These are phyloP conservation scores for Extremus antarcticus DNA, from an alignment of 495 filamentous ascomycete species.

Conservation along the genomic window DNA sequence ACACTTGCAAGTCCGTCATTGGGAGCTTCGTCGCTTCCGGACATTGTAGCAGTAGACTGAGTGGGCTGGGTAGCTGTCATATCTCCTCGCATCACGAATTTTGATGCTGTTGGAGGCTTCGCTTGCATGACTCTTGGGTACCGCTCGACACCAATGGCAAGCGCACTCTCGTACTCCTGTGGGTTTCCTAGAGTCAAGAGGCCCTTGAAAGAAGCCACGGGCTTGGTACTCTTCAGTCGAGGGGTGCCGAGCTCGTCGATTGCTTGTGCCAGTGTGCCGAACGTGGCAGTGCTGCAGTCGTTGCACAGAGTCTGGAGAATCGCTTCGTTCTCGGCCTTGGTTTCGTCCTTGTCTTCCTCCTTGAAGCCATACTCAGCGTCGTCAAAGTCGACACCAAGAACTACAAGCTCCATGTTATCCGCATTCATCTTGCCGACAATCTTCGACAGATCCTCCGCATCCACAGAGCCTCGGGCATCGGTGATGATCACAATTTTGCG, in stretches of 20 bases:
- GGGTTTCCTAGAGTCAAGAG: slow-evolving; percentile 70
- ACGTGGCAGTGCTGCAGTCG: slow-evolving; percentile 56
- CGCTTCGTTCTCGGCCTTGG: slow-evolving; percentile 47
- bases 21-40: slow-evolving; percentile 33
- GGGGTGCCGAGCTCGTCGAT: slow-evolving; percentile 67
- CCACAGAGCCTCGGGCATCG: slow-evolving; percentile 60
- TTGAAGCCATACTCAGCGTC: slow-evolving; percentile 83
- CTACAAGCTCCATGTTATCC: slow-evolving; percentile 61
- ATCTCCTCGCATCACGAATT: slow-evolving; percentile 49
- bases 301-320: slow-evolving; percentile 53
- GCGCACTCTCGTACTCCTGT: slow-evolving; percentile 57
- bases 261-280: slow-evolving; percentile 76
- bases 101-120: slow-evolving; percentile 60
- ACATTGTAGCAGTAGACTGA: slow-evolving; percentile 39
- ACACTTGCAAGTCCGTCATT: slow-evolving; percentile 49
- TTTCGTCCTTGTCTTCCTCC: slow-evolving; percentile 75
- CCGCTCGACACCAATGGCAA: slow-evolving; percentile 79
- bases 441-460: slow-evolving; percentile 50
- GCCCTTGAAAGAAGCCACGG: slow-evolving; percentile 69
- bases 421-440: slow-evolving; percentile 62
- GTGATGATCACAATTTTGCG: slow-evolving; percentile 77
- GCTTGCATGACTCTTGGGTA: slow-evolving; percentile 77
- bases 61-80: slow-evolving; percentile 35
- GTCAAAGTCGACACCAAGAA: slow-evolving; percentile 89
- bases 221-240: slow-evolving; percentile 57